Evolutionary conservation across 164 flowering plant genomes (phyloP).

Genomic region (Stephania japonica): DNA sequence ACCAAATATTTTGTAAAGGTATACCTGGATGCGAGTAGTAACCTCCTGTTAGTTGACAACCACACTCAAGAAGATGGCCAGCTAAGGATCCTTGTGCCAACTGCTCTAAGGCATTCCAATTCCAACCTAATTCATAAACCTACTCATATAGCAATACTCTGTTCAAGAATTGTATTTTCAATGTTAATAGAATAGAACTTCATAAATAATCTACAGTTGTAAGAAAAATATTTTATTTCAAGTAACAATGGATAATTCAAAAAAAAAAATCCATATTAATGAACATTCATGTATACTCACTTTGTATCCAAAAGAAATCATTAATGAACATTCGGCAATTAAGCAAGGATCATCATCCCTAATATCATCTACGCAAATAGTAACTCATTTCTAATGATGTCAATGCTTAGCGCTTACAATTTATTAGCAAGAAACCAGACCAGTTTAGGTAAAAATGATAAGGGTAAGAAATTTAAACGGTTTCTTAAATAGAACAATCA

Average conservation of each 20-base stretch:
- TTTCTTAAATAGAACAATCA: not conserved
- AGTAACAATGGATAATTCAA: not conserved
- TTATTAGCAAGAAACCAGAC: too few relatives aligned
- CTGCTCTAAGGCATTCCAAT: slow-evolving; percentile 69
- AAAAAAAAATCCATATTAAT: not conserved
- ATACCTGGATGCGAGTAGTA: slow-evolving; percentile 96
- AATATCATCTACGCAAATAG: too few relatives aligned
- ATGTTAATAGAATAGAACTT: not conserved
- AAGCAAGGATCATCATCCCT: not conserved
- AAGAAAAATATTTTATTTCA: not conserved
- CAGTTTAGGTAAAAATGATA: not conserved
- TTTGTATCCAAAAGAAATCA: not conserved
- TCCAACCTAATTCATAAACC: slow-evolving; percentile 97
- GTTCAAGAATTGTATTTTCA: not conserved
- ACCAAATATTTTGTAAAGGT: not conserved
- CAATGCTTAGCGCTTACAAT: too few relatives aligned
- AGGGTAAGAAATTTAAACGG: not conserved
- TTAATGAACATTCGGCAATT: not conserved
- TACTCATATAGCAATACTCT: slow-evolving; percentile 11
- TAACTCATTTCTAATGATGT: too few relatives aligned
- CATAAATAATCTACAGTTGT: not conserved
- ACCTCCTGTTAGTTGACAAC: slow-evolving; percentile 98
- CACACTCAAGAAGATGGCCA: slow-evolving; percentile 96
- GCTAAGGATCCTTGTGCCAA: slow-evolving; percentile 89
- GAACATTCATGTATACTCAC: not conserved